Conservation (phyloP, 108 stramenopile species). For the Conticribra weissflogii region DNA sequence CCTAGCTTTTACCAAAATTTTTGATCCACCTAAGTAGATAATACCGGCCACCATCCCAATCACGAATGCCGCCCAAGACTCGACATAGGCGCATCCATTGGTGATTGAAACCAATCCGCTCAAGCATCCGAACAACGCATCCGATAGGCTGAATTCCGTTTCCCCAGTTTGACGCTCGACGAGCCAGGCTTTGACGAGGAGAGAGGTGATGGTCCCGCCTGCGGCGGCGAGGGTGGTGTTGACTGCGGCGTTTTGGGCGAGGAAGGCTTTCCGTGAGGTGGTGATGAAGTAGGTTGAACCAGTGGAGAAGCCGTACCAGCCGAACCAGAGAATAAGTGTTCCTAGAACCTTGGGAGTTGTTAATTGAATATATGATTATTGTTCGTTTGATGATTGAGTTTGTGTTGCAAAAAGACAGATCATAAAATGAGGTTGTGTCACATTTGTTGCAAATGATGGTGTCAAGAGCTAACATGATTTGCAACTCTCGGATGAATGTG, state of each 20-base stretch:
- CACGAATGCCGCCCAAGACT: constrained; percentile 79
- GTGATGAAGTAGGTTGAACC: constrained; percentile 82
- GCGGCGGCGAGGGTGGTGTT: constrained; percentile 92
- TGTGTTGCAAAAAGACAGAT: too few relatives aligned
- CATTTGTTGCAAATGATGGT: too few relatives aligned
- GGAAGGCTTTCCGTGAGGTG: constrained; percentile 43
- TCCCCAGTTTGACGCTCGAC: constrained; percentile 29
- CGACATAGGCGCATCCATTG: constrained; percentile 60
- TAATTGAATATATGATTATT: too few relatives aligned
- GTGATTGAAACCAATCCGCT: constrained; percentile 82
- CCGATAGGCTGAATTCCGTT: constrained; percentile 5
- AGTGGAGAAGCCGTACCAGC: constrained; percentile 95
- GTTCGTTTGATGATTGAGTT: too few relatives aligned
- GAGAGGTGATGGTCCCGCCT: constrained; percentile 63
- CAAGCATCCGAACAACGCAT: constrained; percentile 61
- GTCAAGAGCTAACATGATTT: too few relatives aligned
- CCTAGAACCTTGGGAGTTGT: constrained; percentile 44
- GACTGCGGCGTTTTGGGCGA: constrained; percentile 79
- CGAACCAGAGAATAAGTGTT: constrained; percentile 90
- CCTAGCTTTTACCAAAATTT: constrained; percentile 53
- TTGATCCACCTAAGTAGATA: constrained; percentile 64
- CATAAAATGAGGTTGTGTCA: too few relatives aligned
- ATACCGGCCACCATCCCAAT: constrained; percentile 82
- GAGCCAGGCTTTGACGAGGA: constrained; percentile 64
- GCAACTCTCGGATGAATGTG: too few relatives aligned